Base-by-base conservation (phyloP, 495 filamentous ascomycete species). In the Tuber microsphaerosporum region DNA sequence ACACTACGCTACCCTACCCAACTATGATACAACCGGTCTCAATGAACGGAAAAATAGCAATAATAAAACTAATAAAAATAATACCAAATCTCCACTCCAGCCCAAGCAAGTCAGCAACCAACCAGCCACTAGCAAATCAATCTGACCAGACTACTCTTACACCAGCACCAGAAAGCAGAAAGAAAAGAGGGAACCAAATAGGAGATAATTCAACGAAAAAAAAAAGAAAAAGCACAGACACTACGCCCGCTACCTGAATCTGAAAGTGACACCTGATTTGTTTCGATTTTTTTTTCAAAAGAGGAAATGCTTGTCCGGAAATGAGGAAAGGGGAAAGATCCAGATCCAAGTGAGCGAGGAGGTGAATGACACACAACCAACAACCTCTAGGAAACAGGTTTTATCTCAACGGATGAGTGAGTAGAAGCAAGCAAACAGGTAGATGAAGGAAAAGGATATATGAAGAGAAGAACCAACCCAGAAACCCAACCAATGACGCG, bases 311-410 rank as follows among this genome's bases (percentile, higher is more conserved):
- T 65, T 65, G 56, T 17, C 2, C n/a, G 56, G 56, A n/a, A 31
- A 65, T 31, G 56, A 65, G n/a, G 26, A 65, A 65, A 56, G n/a
- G 56, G 56, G 14, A 65, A 14, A 31, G 56, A 31, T 31, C 16
- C 3, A 65, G n/a, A 26, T 65, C 2, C 56, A 14, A 65, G 56
- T 65, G 56, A 31, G 10, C n/a, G 56, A 65, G 56, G 56, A 65
- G 56, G 56, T 31, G 56, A 65, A 65, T 65, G 56, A 65, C 31
- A 65, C 12, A 65, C 12, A 65, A 65, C 56, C 56, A 65, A 65
- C 26, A 26, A 65, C 56, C n/a, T 31, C 7, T 31, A 31, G n/a
- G 56, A 31, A 65, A 31, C n/a, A 65, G 26, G 56, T 16, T 31
- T 26, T 31, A 17, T 16, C 16, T 65, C 56, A 65, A 31, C n/a